Evolutionary conservation across 2,329 filamentous ascomycete genomes (phyloP).

Genomic region (Diaporthe sp.): DNA sequence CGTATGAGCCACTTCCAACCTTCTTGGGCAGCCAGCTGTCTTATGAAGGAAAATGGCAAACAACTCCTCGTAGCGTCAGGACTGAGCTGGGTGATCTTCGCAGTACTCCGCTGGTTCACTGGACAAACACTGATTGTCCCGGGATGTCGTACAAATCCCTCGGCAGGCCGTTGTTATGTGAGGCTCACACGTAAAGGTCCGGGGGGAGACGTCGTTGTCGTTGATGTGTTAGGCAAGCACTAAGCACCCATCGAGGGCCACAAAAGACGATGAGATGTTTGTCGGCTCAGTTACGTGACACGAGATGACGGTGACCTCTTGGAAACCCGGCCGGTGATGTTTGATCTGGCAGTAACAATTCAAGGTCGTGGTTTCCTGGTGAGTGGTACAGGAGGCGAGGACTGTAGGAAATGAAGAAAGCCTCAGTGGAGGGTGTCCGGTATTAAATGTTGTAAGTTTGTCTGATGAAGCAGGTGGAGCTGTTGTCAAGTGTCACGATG

Average conservation of each 20-base stretch:
- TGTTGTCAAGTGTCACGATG: slow-evolving; percentile 18
- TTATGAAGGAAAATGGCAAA: slow-evolving; percentile 33
- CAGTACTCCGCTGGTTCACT: not conserved
- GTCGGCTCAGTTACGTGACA: not conserved
- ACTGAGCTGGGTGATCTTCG: not conserved
- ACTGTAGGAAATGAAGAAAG: not conserved
- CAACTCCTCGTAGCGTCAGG: slow-evolving; percentile 19
- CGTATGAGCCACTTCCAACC: not conserved
- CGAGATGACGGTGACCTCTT: not conserved
- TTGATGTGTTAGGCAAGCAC: slow-evolving; percentile 24
- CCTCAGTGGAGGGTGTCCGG: not conserved
- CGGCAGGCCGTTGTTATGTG: slow-evolving; percentile 7
- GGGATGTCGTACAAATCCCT: slow-evolving; percentile 29
- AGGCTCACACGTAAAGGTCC: not conserved
- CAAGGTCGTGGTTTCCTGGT: slow-evolving; percentile 8
- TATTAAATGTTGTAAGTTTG: slow-evolving; percentile 16
- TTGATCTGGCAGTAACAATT: not conserved
- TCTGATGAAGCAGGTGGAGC: slow-evolving; percentile 28
- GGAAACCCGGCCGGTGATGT: not conserved
- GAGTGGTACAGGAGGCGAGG: not conserved
- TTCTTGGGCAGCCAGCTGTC: slow-evolving; percentile 36
- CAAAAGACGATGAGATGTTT: slow-evolving; percentile 23
- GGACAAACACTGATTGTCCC: slow-evolving; percentile 26
- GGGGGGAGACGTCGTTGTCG: not conserved
- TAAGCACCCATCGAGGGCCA: slow-evolving; percentile 28